These are phyloP conservation scores for Corynascus novoguineensis DNA, from an alignment of 495 filamentous ascomycete genomes.

Conservation along the genomic window DNA sequence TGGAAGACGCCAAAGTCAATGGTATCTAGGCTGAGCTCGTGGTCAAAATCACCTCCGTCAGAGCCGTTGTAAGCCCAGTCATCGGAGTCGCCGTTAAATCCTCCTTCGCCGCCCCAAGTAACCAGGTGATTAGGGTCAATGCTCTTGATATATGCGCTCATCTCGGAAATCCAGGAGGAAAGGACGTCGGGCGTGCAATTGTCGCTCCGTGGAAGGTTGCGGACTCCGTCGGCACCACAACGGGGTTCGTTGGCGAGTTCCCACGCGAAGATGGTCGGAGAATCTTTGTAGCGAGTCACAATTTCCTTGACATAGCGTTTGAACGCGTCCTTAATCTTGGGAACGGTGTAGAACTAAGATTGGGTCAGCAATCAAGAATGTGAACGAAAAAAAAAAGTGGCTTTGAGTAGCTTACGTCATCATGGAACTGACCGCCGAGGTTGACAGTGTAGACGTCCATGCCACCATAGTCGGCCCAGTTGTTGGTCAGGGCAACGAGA, in stretches of 20 bases:
- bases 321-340: slow-evolving; percentile 42
- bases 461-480: slow-evolving; percentile 51
- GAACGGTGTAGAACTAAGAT: slow-evolving; percentile 39
- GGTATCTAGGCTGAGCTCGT: slow-evolving; percentile 50
- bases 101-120: slow-evolving; percentile 50
- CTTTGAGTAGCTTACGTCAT: slow-evolving; percentile 23
- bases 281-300: slow-evolving; percentile 46
- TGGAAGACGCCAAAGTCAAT: slow-evolving; percentile 67
- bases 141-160: slow-evolving; percentile 46
- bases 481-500: slow-evolving; percentile 49
- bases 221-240: slow-evolving; percentile 36
- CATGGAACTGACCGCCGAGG: slow-evolving; percentile 36
- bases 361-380: neutral
- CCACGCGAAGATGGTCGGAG: slow-evolving; percentile 49
- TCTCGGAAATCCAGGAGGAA: slow-evolving; percentile 43
- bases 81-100: slow-evolving; percentile 39
- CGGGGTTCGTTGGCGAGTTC: slow-evolving; percentile 53
- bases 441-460: slow-evolving; percentile 42
- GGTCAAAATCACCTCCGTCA: slow-evolving; percentile 61
- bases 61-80: slow-evolving; percentile 54
- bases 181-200: slow-evolving; percentile 40
- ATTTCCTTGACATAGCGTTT: slow-evolving; percentile 47
- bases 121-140: slow-evolving; percentile 48
- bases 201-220: slow-evolving; percentile 40
- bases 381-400: neutral